A percentile compares a stretch with the other conserved stretches of the same genome.
Conservation (phyloP, 495 filamentous ascomycete genomes). For the Bombardia bombarda region DNA sequence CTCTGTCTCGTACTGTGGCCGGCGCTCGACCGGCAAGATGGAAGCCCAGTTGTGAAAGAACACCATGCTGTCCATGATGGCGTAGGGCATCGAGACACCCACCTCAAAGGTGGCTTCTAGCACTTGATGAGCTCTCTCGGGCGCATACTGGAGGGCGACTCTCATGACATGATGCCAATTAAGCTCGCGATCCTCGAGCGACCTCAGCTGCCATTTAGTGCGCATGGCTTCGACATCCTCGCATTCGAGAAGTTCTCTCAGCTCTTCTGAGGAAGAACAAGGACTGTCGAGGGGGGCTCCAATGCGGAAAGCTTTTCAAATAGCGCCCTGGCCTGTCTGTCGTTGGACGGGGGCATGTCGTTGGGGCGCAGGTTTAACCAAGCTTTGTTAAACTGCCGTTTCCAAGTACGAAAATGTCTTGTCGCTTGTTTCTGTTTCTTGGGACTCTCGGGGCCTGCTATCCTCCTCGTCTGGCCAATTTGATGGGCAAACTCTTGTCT, state of each 20-base stretch:
- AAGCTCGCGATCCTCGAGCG: conserved; percentile 17
- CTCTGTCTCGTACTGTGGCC: background rate
- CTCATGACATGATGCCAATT: conserved; percentile 48
- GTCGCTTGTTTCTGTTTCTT: too few relatives aligned
- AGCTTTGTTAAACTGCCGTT: too few relatives aligned
- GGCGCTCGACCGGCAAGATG: background rate
- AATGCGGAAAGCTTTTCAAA: too few relatives aligned
- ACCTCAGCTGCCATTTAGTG: conserved; percentile 32
- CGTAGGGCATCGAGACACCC: conserved; percentile 36
- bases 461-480: too few relatives aligned
- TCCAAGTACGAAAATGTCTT: too few relatives aligned
- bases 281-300: background rate
- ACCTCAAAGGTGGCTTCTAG: conserved; percentile 39
- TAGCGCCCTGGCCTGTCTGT: too few relatives aligned
- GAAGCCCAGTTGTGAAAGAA: conserved; percentile 26
- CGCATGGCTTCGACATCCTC: conserved; percentile 29
- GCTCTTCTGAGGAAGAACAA: background rate
- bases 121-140: conserved; percentile 35
- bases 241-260: conserved; percentile 7
- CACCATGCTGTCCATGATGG: conserved; percentile 44
- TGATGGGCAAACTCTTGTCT: too few relatives aligned
- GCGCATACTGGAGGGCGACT: conserved; percentile 40
- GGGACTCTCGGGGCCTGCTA: too few relatives aligned
- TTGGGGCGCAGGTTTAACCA: too few relatives aligned
- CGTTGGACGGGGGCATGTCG: too few relatives aligned